Conservation (phyloP, 2,329 filamentous ascomycete species). For the Paecilomyces variotii region DNA sequence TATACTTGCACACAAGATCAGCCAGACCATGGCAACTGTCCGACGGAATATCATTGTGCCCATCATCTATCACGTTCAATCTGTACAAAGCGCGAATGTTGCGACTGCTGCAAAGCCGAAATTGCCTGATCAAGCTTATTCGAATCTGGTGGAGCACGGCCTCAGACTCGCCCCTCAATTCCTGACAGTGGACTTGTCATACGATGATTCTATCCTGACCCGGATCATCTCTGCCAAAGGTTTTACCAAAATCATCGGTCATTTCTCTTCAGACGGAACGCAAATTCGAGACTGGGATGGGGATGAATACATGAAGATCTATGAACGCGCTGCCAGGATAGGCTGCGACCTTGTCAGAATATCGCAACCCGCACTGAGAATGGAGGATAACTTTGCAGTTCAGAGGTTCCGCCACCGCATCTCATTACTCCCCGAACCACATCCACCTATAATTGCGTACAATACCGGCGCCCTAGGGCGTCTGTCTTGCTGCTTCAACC, state of each 20-base stretch:
- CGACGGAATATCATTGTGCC: constrained; percentile 56
- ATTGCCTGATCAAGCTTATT: constrained; percentile 36
- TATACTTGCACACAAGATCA: constrained; percentile 44
- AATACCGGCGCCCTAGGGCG: constrained; percentile 58
- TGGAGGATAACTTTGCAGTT: constrained; percentile 58
- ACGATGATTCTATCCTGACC: constrained; percentile 45
- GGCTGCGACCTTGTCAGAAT: constrained; percentile 58
- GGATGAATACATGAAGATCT: constrained; percentile 47
- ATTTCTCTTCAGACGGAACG: constrained; percentile 38
- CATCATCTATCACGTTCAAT: constrained; percentile 47
- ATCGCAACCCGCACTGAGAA: constrained; percentile 47
- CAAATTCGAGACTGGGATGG: constrained; percentile 48
- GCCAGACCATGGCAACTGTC: constrained; percentile 51
- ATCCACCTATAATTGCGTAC: constrained; percentile 53
- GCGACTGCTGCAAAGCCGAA: constrained; percentile 16
- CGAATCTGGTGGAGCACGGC: constrained; percentile 52
- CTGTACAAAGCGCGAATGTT: constrained; percentile 10
- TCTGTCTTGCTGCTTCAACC: constrained; percentile 60
- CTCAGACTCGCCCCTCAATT: constrained; percentile 57
- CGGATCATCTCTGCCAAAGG: constrained; percentile 46
- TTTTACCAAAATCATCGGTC: constrained; percentile 54
- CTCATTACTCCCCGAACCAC: constrained; percentile 33
- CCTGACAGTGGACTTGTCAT: constrained; percentile 52
- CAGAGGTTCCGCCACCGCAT: constrained; percentile 48
- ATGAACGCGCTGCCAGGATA: constrained; percentile 48